Evolutionary conservation across 139 green algal species (phyloP).

Genomic region (Parachlorella kessleri): DNA sequence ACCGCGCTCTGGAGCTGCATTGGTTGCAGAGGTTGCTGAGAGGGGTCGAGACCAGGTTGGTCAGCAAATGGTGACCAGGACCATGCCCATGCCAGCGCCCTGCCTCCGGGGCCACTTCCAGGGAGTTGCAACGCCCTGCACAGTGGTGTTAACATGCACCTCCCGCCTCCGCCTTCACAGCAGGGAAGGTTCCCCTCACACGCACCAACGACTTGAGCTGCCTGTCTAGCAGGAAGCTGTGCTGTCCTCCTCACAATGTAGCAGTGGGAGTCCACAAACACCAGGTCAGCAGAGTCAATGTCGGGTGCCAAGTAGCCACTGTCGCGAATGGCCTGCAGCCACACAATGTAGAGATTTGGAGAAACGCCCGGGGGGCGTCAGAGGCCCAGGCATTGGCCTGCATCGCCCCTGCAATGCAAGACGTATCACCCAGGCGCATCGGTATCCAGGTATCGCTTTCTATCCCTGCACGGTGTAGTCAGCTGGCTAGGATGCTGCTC

Average conservation of each 20-base stretch:
- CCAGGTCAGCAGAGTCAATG: background rate
- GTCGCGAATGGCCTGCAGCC: background rate
- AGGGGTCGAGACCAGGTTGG: too few species aligned
- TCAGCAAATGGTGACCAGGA: too few species aligned
- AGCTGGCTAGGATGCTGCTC: too few species aligned
- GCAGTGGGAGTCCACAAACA: background rate
- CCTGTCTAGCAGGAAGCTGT: too few species aligned
- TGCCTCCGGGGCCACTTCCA: too few species aligned
- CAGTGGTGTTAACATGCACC: too few species aligned
- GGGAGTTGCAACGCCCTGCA: too few species aligned
- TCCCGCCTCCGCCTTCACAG: too few species aligned
- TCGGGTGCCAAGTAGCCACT: background rate
- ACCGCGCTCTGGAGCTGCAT: too few species aligned
- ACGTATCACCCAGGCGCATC: background rate
- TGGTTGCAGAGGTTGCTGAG: too few species aligned
- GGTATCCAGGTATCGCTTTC: background rate
- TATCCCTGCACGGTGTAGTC: background rate
- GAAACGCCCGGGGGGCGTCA: background rate
- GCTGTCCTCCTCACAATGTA: background rate
- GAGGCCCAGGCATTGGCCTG: background rate
- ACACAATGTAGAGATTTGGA: background rate
- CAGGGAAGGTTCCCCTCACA: too few species aligned
- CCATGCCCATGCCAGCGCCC: background rate
- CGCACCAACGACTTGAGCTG: too few species aligned
- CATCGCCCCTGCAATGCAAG: background rate